Evolutionary conservation across 441 rosid species (phyloP).

Genomic region (Arabidopsis lyrata): DNA sequence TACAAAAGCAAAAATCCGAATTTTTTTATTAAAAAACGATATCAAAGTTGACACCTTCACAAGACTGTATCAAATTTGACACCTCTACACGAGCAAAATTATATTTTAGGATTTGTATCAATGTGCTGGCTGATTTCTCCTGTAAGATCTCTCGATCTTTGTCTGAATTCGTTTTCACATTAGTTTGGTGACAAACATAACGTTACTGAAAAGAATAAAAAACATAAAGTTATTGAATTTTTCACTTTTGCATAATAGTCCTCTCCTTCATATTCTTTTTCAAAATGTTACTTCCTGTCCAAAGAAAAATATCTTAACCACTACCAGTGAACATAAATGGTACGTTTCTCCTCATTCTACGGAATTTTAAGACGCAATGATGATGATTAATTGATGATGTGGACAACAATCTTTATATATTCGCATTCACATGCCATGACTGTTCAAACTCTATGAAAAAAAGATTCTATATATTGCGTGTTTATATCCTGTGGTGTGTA

Average conservation of each 20-base stretch:
- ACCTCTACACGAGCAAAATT: neutral
- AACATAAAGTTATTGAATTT: neutral
- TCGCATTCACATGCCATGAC: constrained; percentile 24
- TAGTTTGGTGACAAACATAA: constrained; percentile 1
- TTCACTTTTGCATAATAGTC: neutral
- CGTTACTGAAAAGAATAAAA: too few species aligned
- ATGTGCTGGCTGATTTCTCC: neutral
- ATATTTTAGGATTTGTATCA: neutral
- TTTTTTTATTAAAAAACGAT: too few species aligned
- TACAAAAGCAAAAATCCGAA: neutral
- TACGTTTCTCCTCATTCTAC: constrained; percentile 1
- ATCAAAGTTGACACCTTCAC: neutral
- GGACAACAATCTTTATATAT: constrained; percentile 25
- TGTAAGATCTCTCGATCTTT: neutral
- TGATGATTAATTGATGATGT: constrained; percentile 25
- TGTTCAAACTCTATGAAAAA: neutral
- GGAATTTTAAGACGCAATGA: constrained; percentile 24
- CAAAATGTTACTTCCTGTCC: neutral
- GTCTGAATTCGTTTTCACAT: neutral
- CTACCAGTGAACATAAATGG: constrained; percentile 2
- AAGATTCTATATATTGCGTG: constrained; percentile 3
- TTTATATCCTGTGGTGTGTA: neutral
- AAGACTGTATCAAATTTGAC: neutral
- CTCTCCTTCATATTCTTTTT: neutral
- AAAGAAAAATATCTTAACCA: constrained; percentile 16